phyloP scores from a whole-genome alignment of 2,329 filamentous ascomycete genomes.

The Monilinia fructicola region DNA sequence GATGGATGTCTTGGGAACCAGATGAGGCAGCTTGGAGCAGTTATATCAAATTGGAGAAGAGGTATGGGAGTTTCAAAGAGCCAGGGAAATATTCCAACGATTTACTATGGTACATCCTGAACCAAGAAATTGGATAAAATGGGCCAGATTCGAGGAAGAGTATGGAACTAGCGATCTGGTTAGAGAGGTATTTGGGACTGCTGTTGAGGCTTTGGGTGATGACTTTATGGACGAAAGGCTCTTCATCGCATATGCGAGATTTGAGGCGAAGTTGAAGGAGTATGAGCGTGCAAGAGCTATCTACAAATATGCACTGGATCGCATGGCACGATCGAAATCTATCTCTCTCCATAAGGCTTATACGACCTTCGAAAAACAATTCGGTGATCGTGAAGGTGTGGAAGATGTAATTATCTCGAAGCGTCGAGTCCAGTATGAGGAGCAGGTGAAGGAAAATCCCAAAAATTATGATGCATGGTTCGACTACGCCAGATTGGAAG shows the following conservation, averaged over 20 bases:
- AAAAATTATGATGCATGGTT: conserved; percentile 99
- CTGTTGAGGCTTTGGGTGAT: conserved; percentile 86
- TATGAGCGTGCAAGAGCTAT: conserved; percentile 91
- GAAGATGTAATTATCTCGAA: conserved; percentile 97
- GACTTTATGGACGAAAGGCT: conserved; percentile 95
- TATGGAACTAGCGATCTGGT: conserved; percentile 89
- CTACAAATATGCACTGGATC: conserved; percentile 94
- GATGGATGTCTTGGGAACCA: conserved; percentile 98
- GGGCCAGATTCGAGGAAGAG: conserved; percentile 96
- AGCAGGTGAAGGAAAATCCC: conserved; percentile 87
- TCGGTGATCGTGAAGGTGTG: conserved; percentile 87
- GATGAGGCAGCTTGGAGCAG: conserved; percentile 94
- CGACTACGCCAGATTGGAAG: conserved; percentile 88
- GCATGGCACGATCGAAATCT: conserved; percentile 83
- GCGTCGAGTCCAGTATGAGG: conserved; percentile 87
- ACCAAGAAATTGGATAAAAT: conserved; percentile 97
- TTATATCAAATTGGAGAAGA: conserved; percentile 96
- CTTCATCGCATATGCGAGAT: conserved; percentile 93
- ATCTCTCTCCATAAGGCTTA: conserved; percentile 87
- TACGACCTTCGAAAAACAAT: conserved; percentile 98
- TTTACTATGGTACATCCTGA: conserved; percentile 94
- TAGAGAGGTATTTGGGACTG: conserved; percentile 83
- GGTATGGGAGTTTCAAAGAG: conserved; percentile 90
- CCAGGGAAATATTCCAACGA: conserved; percentile 83
- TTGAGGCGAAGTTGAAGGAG: conserved; percentile 92